Evolutionary conservation across 805 yeast species (phyloP).

Genomic region (Yamadazyma paraphyllophila): DNA sequence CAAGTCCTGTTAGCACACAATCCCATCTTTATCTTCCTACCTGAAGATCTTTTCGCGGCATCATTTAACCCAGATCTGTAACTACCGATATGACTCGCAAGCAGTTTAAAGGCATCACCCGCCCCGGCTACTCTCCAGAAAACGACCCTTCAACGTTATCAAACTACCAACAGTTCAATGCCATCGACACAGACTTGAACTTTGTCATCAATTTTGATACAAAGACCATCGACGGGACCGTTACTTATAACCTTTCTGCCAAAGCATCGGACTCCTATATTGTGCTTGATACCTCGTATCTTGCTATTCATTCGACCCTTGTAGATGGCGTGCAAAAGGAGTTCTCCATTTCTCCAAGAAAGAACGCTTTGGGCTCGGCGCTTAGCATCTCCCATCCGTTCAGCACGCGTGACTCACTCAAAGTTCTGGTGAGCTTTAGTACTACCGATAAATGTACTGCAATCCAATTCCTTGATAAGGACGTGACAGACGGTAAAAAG

Average conservation of each 20-base stretch:
- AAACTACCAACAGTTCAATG: constrained; percentile 55
- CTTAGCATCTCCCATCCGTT: constrained; percentile 32
- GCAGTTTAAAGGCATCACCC: constrained; percentile 2
- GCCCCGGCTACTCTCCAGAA: constrained; percentile 39
- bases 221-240: constrained; percentile 54
- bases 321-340: constrained; percentile 35
- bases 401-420: constrained; percentile 13
- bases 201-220: constrained; percentile 55
- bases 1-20: no score
- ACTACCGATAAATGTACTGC: constrained; percentile 82
- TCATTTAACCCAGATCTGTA: no score
- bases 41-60: no score
- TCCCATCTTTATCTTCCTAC: no score
- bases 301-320: constrained; percentile 44
- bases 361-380: constrained; percentile 61
- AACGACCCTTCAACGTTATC: constrained; percentile 78
- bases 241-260: constrained; percentile 43
- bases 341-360: constrained; percentile 38
- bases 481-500: constrained; percentile 69
- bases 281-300: constrained; percentile 70
- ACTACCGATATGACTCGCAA: constrained; percentile 1
- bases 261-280: constrained; percentile 23
- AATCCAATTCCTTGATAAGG: constrained; percentile 76
- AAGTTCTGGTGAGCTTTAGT: constrained; percentile 49
- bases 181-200: constrained; percentile 48